A percentile compares a stretch with the other conserved stretches of the same genome.
Evolutionary conservation across 2,329 filamentous ascomycete species (phyloP).

Genomic region (Graphiopsis chlorocephala): DNA sequence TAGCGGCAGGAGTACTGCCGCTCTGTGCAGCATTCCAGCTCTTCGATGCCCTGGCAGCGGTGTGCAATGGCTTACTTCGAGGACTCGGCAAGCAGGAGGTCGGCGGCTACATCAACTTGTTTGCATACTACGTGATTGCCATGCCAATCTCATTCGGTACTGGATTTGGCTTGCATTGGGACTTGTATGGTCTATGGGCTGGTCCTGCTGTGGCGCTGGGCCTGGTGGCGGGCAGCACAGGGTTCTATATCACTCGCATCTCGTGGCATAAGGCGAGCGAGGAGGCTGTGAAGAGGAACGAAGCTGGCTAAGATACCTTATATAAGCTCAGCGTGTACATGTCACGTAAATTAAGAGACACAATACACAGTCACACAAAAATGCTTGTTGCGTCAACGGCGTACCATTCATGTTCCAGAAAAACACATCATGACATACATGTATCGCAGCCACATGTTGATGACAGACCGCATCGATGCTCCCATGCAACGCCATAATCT

Average conservation of each 20-base stretch:
- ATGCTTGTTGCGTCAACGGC: background rate
- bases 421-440: background rate
- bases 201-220: constrained; percentile 62
- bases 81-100: constrained; percentile 87
- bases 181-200: constrained; percentile 76
- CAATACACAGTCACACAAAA: background rate
- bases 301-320: constrained; percentile 25
- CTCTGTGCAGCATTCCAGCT: constrained; percentile 86
- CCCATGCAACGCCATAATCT: background rate
- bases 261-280: constrained; percentile 60
- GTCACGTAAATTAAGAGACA: background rate
- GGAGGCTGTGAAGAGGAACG: constrained; percentile 58
- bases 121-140: constrained; percentile 81
- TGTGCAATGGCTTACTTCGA: constrained; percentile 79
- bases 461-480: background rate
- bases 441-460: background rate
- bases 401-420: background rate
- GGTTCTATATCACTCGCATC: constrained; percentile 53
- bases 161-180: constrained; percentile 74
- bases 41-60: constrained; percentile 76
- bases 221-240: constrained; percentile 57
- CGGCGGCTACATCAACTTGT: constrained; percentile 82
- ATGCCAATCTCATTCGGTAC: constrained; percentile 78
- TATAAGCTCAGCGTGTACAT: background rate
- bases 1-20: constrained; percentile 68